These are phyloP conservation scores for Papiliotrema laurentii DNA, from an alignment of 1,284 basidiomycete genomes.

Conservation along the genomic window DNA sequence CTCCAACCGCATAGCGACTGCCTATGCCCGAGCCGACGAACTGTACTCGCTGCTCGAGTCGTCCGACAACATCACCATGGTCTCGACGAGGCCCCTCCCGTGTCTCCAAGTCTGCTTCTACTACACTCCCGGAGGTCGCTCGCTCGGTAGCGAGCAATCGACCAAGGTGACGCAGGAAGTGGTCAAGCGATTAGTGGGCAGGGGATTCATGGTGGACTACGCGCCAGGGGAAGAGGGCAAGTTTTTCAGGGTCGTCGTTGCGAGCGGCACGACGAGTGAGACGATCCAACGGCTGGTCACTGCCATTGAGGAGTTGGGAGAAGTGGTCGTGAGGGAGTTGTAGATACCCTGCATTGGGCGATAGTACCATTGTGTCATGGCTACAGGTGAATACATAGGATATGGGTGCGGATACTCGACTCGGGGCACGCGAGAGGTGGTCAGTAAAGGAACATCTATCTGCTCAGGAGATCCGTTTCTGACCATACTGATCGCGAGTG, in stretches of 20 bases:
- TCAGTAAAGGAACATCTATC: too few species aligned
- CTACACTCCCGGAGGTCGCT: constrained; percentile 10
- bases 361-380: too few species aligned
- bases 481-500: too few species aligned
- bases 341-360: background rate
- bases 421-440: too few species aligned
- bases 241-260: constrained; percentile 23
- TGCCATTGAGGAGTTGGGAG: constrained; percentile 13
- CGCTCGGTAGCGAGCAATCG: background rate
- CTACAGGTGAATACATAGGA: too few species aligned
- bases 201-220: constrained; percentile 32
- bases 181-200: constrained; percentile 9
- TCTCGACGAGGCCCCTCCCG: constrained; percentile 12
- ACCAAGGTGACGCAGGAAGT: constrained; percentile 18
- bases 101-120: constrained; percentile 32
- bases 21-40: constrained; percentile 19
- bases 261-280: constrained; percentile 9
- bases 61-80: constrained; percentile 9
- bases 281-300: constrained; percentile 10
- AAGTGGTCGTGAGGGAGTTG: background rate
- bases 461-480: too few species aligned
- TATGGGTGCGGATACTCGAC: too few species aligned
- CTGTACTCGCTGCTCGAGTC: constrained; percentile 10
- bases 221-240: constrained; percentile 26
- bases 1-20: constrained; percentile 32